Evolutionary conservation across 345 rosid genomes (phyloP).

Genomic region (Eucalyptus polyanthemos): DNA sequence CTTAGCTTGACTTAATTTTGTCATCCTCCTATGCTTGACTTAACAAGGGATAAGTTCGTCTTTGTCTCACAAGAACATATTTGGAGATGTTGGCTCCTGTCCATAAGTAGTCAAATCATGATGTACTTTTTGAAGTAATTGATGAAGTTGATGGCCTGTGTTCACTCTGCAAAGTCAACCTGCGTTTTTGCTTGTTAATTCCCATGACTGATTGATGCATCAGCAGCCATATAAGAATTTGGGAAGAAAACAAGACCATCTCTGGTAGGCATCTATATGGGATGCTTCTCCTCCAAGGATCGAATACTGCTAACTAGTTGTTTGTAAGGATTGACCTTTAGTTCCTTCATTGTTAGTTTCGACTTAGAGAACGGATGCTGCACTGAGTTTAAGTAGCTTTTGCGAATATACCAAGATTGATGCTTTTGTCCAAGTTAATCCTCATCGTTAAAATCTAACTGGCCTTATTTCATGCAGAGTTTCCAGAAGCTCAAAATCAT

Average conservation of each 20-base stretch:
- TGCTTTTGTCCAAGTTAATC: background rate
- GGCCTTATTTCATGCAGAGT: slow-evolving; percentile 10
- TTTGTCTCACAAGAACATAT: background rate
- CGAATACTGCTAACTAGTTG: background rate
- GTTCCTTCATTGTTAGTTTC: background rate
- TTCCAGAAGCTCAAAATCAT: slow-evolving; percentile 19
- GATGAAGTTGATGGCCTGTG: background rate
- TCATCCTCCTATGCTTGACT: background rate
- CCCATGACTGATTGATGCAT: background rate
- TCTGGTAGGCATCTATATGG: background rate
- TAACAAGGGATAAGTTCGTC: background rate
- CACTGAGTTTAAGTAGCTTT: background rate
- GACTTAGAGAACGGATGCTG: background rate
- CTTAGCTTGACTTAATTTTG: background rate
- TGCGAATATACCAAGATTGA: background rate
- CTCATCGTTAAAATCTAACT: background rate
- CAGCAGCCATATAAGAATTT: background rate
- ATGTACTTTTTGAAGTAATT: background rate
- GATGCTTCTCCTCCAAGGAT: background rate
- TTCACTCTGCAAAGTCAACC: background rate
- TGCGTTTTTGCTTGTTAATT: background rate
- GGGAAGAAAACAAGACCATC: background rate
- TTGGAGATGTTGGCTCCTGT: background rate
- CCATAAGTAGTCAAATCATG: background rate
- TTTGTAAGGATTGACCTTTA: background rate